Conservation (phyloP, 139 green algal species). For the Chlamydomonas incerta region DNA sequence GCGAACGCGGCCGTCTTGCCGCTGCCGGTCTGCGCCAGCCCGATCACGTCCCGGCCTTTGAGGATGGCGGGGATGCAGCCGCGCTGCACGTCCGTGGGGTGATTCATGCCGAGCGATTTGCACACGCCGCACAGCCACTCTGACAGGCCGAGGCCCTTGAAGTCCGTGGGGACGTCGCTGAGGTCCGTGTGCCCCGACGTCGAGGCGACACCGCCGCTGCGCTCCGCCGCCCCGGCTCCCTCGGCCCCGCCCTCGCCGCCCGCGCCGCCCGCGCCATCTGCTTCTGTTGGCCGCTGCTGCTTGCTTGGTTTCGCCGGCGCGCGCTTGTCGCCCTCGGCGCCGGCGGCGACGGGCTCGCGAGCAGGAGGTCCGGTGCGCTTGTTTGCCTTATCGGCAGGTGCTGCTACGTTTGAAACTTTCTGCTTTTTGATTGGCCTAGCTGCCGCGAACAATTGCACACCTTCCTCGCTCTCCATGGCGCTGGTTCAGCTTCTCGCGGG, state of each 20-base stretch:
- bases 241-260: not conserved
- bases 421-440: slow-evolving; percentile 8
- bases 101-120: slow-evolving; percentile 56
- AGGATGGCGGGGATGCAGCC: slow-evolving; percentile 91
- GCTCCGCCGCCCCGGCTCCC: not conserved
- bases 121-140: slow-evolving; percentile 81
- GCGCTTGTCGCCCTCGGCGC: no score
- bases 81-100: slow-evolving; percentile 73
- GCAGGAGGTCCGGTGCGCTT: no score
- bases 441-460: no score
- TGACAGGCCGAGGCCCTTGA: slow-evolving; percentile 80
- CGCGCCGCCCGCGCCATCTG: not conserved
- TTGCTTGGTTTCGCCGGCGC: not conserved
- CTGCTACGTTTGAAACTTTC: not conserved
- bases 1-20: slow-evolving; percentile 98
- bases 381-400: no score
- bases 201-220: not conserved
- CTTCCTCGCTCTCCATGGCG: no score
- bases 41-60: slow-evolving; percentile 88
- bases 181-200: not conserved
- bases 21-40: slow-evolving; percentile 93
- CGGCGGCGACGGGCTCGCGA: no score
- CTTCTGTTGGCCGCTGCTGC: not conserved
- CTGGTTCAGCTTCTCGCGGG: no score
- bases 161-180: slow-evolving; percentile 29